Evolutionary conservation across 2,329 filamentous ascomycete genomes (phyloP), one percentile per base, ranked within the genome.

Genomic region (Daldinia sp.): DNA sequence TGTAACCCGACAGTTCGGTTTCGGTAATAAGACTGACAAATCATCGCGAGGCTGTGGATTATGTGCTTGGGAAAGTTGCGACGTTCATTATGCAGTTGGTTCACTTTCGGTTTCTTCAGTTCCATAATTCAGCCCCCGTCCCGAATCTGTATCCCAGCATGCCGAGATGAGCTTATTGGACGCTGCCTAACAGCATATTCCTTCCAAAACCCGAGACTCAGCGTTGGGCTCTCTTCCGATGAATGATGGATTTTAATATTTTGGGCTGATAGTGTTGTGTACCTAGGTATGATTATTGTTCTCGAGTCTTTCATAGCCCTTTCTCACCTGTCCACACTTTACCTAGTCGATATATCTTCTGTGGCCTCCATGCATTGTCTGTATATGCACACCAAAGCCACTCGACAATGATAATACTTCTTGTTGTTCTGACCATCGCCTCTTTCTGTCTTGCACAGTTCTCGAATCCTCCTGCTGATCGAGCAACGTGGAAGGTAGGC

Each of bases 401-500:
- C 28, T 53, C 50, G 50, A 53, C 35, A 61, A 61, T 54, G 48
- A 18, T 37, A 42, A 6, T 7, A 20, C 26, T 15, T 26, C 15
- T 54, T 13, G 10, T 54, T 41, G 6, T 42, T 15, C 37, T 61
- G 9, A n/a, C 35, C 15, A 15, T 35, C 30, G 28, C 26, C 26
- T 35, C 50, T 15, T 7, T 35, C 7, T 28, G 10, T 10, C 15
- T 35, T 53, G 50, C 50, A 20, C 26, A 15, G 12, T 53, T 53
- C 50, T 53, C 15, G 28, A 53, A 23, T 15, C 59, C 35, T 4
- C 59, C 23, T 46, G 23, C 23, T 42, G 13, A 3, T 26, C 44
- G 12, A 48, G 50, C 6, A 5, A 37, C 26, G 6, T 60, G 56
- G 62, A 50, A 23, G 12, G 2, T 65, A 10, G 62, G 62, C 12